A percentile compares a stretch with the other conserved stretches of the same genome.
These are phyloP conservation scores for Penicillium pulvis DNA, from an alignment of 495 filamentous ascomycete genomes.

Conservation along the genomic window DNA sequence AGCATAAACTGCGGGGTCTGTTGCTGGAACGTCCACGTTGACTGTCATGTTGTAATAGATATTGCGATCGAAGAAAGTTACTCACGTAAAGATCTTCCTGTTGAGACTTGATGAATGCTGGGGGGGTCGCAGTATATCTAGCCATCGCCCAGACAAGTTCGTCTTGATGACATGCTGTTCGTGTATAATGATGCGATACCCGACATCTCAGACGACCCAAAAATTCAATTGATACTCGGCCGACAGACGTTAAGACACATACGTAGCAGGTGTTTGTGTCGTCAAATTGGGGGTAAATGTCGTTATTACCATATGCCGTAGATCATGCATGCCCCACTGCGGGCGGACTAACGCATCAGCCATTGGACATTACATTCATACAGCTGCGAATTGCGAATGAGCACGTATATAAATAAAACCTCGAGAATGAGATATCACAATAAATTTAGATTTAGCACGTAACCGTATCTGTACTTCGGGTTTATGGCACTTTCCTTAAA, in stretches of 20 bases:
- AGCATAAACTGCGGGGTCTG: slow-evolving; percentile 55
- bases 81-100: background rate
- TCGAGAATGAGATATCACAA: background rate
- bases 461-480: background rate
- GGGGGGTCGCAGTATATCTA: slow-evolving; percentile 8
- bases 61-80: background rate
- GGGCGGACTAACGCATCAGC: background rate
- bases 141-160: background rate
- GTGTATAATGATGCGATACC: slow-evolving; percentile 12
- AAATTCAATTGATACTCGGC: slow-evolving; percentile 6
- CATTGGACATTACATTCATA: background rate
- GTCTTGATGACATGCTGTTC: slow-evolving; percentile 11
- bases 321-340: slow-evolving; percentile 5
- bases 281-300: slow-evolving; percentile 20
- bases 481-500: background rate
- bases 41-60: background rate
- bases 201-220: background rate
- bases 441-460: background rate
- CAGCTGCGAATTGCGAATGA: background rate
- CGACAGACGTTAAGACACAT: slow-evolving; percentile 9
- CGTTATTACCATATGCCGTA: slow-evolving; percentile 16
- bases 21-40: slow-evolving; percentile 25
- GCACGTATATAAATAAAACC: background rate
- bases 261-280: slow-evolving; percentile 8
- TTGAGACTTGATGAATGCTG: background rate